These are phyloP conservation scores for Eucalyptus erythrocorys DNA, from an alignment of 345 rosid genomes.

Conservation along the genomic window DNA sequence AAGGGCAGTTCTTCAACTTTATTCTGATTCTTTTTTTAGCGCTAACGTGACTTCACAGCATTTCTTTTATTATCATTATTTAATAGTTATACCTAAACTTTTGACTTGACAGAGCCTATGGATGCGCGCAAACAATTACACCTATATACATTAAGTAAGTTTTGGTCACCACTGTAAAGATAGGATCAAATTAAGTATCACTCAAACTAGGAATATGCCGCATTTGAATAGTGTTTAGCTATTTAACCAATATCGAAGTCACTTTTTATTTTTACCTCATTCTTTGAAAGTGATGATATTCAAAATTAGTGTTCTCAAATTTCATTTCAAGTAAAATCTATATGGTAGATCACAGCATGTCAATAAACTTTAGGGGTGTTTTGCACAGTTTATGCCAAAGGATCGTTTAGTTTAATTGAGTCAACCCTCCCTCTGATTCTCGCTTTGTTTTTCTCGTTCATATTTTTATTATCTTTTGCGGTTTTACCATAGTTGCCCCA, in stretches of 20 bases:
- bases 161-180: background rate
- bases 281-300: background rate
- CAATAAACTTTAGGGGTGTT: background rate
- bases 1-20: background rate
- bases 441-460: background rate
- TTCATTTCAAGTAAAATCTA: background rate
- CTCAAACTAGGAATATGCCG: background rate
- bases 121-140: background rate
- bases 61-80: background rate
- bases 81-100: background rate
- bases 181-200: background rate
- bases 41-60: background rate
- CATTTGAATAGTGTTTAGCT: background rate
- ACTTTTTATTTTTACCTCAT: accelerated
- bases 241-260: background rate
- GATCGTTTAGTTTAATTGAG: background rate
- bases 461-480: background rate
- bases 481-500: background rate
- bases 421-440: background rate
- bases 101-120: background rate
- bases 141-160: accelerated
- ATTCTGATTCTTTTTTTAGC: background rate
- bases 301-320: background rate
- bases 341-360: background rate
- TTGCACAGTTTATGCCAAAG: background rate